Evolutionary conservation across 2,329 filamentous ascomycete species (phyloP).

Genomic region (Elsinoe australis): DNA sequence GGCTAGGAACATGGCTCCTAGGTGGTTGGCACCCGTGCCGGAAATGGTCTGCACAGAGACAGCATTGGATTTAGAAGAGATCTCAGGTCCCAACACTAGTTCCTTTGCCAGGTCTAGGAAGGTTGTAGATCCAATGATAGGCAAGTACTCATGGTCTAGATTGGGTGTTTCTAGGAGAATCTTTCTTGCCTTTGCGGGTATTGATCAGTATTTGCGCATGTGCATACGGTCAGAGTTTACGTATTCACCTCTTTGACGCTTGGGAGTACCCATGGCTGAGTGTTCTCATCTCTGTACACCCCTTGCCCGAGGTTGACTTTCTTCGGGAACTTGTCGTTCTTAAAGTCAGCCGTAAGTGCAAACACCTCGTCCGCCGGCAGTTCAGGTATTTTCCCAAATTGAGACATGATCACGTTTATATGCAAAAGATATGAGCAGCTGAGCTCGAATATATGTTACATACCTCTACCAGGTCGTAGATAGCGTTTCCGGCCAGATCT

Average conservation of each 20-base stretch:
- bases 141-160: slow-evolving; percentile 96
- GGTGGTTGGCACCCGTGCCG: slow-evolving; percentile 87
- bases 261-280: slow-evolving; percentile 93
- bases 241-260: slow-evolving; percentile 82
- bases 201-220: neutral
- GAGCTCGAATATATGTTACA: too few species aligned
- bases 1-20: slow-evolving; percentile 86
- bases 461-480: too few species aligned
- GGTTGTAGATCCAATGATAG: slow-evolving; percentile 79
- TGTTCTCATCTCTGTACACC: slow-evolving; percentile 88
- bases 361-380: too few species aligned
- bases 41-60: slow-evolving; percentile 89
- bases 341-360: too few species aligned
- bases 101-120: slow-evolving; percentile 88
- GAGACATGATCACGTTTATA: too few species aligned
- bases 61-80: slow-evolving; percentile 52
- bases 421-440: too few species aligned
- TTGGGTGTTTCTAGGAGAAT: slow-evolving; percentile 80
- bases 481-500: too few species aligned
- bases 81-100: neutral
- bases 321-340: slow-evolving; percentile 62
- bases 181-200: slow-evolving; percentile 71
- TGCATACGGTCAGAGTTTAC: too few species aligned
- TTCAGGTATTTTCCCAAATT: too few species aligned
- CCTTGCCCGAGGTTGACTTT: slow-evolving; percentile 95